A percentile compares a stretch with the other conserved stretches of the same genome.
These are phyloP conservation scores for Calonectria pseudoreteaudii DNA, from an alignment of 2,329 filamentous ascomycete species.

Conservation along the genomic window DNA sequence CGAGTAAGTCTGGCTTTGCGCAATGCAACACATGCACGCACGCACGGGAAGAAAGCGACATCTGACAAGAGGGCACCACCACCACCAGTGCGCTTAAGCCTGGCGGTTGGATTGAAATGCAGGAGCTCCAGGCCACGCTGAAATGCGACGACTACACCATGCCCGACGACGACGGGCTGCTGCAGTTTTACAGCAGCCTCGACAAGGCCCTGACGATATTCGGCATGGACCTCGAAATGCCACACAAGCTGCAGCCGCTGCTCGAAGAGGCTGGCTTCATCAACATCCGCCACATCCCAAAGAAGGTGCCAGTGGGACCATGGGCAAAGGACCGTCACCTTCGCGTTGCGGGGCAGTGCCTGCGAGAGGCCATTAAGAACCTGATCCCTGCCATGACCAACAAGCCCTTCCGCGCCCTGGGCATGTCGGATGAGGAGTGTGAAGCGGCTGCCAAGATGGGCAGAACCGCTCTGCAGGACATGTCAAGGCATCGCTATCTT, in stretches of 20 bases:
- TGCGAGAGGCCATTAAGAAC: slow-evolving; percentile 2
- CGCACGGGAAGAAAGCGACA: neutral
- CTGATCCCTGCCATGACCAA: neutral
- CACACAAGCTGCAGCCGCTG: neutral
- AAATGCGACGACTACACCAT: slow-evolving; percentile 5
- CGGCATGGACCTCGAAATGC: slow-evolving; percentile 4
- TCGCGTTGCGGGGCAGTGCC: neutral
- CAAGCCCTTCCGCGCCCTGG: neutral
- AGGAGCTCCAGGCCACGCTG: neutral
- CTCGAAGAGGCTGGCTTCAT: slow-evolving; percentile 6
- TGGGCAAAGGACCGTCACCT: slow-evolving; percentile 1
- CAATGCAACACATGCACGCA: no score
- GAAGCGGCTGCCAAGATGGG: neutral
- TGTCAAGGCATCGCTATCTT: neutral
- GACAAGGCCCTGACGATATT: neutral
- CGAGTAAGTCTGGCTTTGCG: neutral
- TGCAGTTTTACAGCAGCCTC: neutral
- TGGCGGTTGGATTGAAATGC: neutral
- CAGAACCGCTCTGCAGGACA: neutral
- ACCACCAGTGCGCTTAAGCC: neutral
- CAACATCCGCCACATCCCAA: neutral
- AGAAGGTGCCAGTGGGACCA: slow-evolving; percentile 8
- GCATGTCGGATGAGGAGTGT: neutral
- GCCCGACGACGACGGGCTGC: neutral
- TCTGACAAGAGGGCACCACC: neutral